These are phyloP conservation scores for Wickerhamia fluorescens DNA, from an alignment of 805 yeast genomes.

Conservation along the genomic window DNA sequence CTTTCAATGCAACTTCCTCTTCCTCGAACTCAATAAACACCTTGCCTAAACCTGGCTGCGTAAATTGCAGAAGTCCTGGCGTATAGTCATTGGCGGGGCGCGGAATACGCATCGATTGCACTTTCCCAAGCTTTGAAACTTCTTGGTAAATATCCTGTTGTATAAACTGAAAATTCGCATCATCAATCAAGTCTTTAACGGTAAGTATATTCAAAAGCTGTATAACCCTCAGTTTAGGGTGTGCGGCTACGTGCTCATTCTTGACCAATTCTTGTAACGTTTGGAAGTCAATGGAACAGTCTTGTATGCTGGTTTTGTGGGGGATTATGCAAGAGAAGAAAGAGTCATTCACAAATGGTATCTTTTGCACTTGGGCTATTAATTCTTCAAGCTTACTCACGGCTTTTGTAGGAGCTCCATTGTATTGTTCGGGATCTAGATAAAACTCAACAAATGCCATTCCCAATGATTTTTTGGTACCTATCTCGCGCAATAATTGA, in stretches of 20 bases:
- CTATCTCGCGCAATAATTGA: conserved; percentile 39
- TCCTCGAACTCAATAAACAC: conserved; percentile 60
- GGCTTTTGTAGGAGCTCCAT: conserved; percentile 7
- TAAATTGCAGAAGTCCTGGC: conserved; percentile 31
- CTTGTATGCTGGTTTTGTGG: conserved; percentile 27
- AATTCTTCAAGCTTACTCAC: conserved; percentile 8
- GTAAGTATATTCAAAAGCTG: conserved; percentile 62
- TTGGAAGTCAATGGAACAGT: conserved; percentile 28
- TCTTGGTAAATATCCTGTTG: conserved; percentile 45
- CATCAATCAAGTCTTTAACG: conserved; percentile 54
- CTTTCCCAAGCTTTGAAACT: conserved; percentile 44
- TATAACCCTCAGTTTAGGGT: conserved; percentile 45
- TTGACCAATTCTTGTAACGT: conserved; percentile 31
- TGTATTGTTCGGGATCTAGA: conserved; percentile 9
- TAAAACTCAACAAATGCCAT: conserved; percentile 47
- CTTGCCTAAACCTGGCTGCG: conserved; percentile 60
- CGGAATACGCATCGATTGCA: conserved; percentile 53
- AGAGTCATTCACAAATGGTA: conserved; percentile 15
- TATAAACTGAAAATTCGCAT: conserved; percentile 40
- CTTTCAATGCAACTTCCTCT: conserved; percentile 44
- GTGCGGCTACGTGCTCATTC: conserved; percentile 28
- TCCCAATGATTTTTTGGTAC: conserved; percentile 48
- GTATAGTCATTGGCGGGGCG: conserved; percentile 47
- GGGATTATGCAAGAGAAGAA: conserved; percentile 28
- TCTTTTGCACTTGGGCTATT: conserved; percentile 9